Evolutionary conservation across 2,329 filamentous ascomycete species (phyloP).

Genomic region (Stenocarpella maydis): DNA sequence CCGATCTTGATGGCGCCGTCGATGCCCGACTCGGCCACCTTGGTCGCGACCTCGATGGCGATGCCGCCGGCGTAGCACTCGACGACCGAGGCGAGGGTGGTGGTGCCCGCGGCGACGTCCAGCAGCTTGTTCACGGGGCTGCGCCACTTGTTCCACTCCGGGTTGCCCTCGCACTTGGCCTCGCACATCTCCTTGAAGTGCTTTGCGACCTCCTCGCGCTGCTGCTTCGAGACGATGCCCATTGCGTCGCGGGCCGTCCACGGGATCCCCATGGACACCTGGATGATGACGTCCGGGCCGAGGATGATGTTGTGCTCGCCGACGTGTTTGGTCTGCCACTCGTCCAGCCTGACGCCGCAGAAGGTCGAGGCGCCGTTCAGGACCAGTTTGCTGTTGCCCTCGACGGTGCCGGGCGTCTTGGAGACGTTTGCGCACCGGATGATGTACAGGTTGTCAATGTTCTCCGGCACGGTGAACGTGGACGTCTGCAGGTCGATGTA

Average conservation of each 20-base stretch:
- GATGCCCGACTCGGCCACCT: constrained; percentile 29
- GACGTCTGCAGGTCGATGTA: constrained; percentile 32
- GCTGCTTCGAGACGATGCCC: constrained; percentile 34
- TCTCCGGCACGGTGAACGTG: constrained; percentile 27
- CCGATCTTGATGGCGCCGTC: constrained; percentile 31
- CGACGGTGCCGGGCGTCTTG: background rate
- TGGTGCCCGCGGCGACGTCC: constrained; percentile 32
- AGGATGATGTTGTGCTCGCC: constrained; percentile 36
- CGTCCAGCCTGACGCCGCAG: constrained; percentile 32
- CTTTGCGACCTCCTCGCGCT: constrained; percentile 30
- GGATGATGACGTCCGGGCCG: constrained; percentile 33
- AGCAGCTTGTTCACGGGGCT: constrained; percentile 35
- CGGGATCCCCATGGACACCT: constrained; percentile 34
- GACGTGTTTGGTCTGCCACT: constrained; percentile 34
- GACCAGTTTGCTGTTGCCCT: constrained; percentile 30
- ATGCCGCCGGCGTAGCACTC: constrained; percentile 36
- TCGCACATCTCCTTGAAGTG: constrained; percentile 36
- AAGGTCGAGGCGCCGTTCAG: constrained; percentile 34
- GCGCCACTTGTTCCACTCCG: constrained; percentile 34
- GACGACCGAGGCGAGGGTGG: constrained; percentile 30
- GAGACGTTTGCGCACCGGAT: constrained; percentile 33
- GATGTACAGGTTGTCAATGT: constrained; percentile 34
- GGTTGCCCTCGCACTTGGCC: constrained; percentile 33
- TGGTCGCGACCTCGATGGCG: constrained; percentile 32
- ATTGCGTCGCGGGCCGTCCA: constrained; percentile 35